phyloP scores from a whole-genome alignment of 148 eudicot genomes.

The Rhododendron ferrugineum region DNA sequence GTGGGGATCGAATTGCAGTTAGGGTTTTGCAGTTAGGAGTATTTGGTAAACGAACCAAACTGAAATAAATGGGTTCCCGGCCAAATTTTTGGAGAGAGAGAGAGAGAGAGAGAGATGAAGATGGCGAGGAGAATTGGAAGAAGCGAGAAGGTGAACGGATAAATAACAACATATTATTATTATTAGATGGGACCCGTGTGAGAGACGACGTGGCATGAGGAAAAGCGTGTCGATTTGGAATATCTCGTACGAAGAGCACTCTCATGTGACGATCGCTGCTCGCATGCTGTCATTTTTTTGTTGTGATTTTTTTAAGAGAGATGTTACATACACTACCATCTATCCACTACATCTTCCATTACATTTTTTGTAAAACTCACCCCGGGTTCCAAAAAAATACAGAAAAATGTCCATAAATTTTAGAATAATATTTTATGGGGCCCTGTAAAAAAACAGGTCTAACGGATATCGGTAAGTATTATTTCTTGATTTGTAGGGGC shows the following conservation, averaged over 20 bases:
- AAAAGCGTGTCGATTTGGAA: neutral
- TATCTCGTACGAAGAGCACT: neutral
- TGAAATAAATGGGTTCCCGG: conserved; percentile 32
- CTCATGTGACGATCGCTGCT: neutral
- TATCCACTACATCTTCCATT: no score
- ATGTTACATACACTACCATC: no score
- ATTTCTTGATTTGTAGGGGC: no score
- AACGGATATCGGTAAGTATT: no score
- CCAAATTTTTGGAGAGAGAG: conserved; percentile 8
- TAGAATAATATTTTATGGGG: no score
- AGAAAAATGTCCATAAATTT: no score
- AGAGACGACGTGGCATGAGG: neutral
- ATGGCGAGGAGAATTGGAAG: conserved; percentile 22
- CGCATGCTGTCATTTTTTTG: no score
- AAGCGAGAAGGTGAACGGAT: conserved; percentile 12
- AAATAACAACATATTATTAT: neutral
- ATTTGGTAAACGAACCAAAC: conserved; percentile 25
- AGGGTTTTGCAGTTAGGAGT: no score
- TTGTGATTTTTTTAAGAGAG: no score
- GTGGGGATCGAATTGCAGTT: conserved; percentile 8
- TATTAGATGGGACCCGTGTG: neutral
- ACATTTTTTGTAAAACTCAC: no score
- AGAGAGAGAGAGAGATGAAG: neutral
- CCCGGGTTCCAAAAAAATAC: no score
- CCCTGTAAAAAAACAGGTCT: no score